These are phyloP conservation scores for Neoboletus subvelutipes DNA, from an alignment of 768 basidiomycete genomes.

Conservation along the genomic window DNA sequence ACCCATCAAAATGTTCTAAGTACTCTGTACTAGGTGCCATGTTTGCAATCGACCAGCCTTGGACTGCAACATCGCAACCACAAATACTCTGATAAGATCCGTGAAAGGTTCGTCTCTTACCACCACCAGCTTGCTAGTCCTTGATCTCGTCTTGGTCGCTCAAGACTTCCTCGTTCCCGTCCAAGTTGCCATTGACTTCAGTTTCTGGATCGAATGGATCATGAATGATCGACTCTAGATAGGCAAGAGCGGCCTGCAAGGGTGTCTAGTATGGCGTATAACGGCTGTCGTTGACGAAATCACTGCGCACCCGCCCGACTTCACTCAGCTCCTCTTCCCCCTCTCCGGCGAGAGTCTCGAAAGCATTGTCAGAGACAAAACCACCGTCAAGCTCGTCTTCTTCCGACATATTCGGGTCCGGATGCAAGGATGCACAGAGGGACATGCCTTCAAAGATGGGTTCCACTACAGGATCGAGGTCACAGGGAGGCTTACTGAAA, in stretches of 20 bases:
- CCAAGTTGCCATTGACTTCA: constrained; percentile 16
- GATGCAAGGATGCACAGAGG: constrained; percentile 79
- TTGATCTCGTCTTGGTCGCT: constrained; percentile 16
- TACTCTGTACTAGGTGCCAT: background rate
- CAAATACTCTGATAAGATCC: background rate
- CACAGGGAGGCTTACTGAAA: constrained; percentile 1
- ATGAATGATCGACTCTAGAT: constrained; percentile 81
- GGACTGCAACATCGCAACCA: background rate
- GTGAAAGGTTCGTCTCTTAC: background rate
- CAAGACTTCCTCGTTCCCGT: constrained; percentile 14
- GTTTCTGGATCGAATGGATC: constrained; percentile 38
- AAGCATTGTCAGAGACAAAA: constrained; percentile 49
- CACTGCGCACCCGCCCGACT: constrained; percentile 92
- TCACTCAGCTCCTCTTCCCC: constrained; percentile 75
- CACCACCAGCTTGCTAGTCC: constrained; percentile 1
- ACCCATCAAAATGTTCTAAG: background rate
- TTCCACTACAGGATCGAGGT: constrained; percentile 54
- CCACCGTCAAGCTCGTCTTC: constrained; percentile 52
- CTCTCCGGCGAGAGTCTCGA: constrained; percentile 53
- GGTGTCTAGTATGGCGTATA: constrained; percentile 81
- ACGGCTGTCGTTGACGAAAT: constrained; percentile 75
- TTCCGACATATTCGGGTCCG: constrained; percentile 51
- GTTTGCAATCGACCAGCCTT: background rate
- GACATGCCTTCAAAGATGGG: constrained; percentile 86
- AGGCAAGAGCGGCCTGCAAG: constrained; percentile 72